Conservation (phyloP, 306 rosid genomes). For the Betula pendula region DNA sequence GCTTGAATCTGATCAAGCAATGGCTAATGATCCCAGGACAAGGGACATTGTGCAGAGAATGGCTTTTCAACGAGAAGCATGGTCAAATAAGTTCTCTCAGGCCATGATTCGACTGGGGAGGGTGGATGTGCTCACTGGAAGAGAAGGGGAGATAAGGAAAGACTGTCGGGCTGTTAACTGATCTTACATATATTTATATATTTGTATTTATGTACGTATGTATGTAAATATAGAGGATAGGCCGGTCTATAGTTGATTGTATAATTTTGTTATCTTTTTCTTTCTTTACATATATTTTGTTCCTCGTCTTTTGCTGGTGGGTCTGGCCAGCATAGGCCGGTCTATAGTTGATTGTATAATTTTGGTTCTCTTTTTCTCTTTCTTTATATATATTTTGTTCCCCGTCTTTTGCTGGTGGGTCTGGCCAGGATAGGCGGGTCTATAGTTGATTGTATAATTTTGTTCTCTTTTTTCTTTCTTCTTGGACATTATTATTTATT, state of each 20-base stretch:
- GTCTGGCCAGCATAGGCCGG: too few species aligned
- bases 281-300: too few species aligned
- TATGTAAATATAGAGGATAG: too few species aligned
- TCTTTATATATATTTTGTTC: neutral
- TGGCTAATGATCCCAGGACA: slow-evolving; percentile 40
- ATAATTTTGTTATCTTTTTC: too few species aligned
- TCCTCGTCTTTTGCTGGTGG: too few species aligned
- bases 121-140: slow-evolving; percentile 44
- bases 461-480: neutral
- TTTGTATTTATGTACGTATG: too few species aligned
- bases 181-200: neutral
- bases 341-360: too few species aligned
- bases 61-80: slow-evolving; percentile 26
- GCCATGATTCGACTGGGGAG: slow-evolving; percentile 35
- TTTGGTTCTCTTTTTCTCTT: too few species aligned
- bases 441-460: neutral
- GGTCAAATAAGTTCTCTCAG: slow-evolving; percentile 29
- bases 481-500: neutral
- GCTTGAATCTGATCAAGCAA: slow-evolving; percentile 45
- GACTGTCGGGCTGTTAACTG: slow-evolving; percentile 50
- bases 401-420: neutral
- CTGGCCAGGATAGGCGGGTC: neutral
- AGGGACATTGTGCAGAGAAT: slow-evolving; percentile 25
- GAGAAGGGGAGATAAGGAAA: slow-evolving; percentile 53
- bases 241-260: too few species aligned